Evolutionary conservation across 805 yeast species (phyloP), one percentile per base, ranked within the genome.

Genomic region (Tetrapisispora namnaoensis): DNA sequence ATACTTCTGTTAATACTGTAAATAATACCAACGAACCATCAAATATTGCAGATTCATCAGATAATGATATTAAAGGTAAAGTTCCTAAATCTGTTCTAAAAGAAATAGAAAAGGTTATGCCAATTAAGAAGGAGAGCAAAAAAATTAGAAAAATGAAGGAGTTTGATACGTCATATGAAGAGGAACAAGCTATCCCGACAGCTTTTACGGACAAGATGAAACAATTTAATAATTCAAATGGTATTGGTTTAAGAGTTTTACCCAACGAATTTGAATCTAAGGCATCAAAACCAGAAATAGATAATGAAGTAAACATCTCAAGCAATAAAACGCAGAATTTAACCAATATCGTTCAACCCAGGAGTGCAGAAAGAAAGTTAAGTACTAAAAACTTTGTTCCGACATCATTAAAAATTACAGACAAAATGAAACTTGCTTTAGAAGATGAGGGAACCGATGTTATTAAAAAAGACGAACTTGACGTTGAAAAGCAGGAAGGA

Each of bases 131-230:
- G 27, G 35, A 40, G 14, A 40, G 35, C 43, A 40, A 40, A 27
- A 40, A 40, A 17, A 24, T 24, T 16, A 40, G 35, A n/a, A 40
- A 24, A 14, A 40, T 27, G 34, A 28, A 42, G 10, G 44, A 42
- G 11, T 18, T 28, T 17, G 37, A 42, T 28, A 42, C 47, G 22
- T 42, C 51, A 4, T 44, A 44, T 38, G 44, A 49, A 32, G 36
- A 30, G 41, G 41, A 38, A 21, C 41, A 38, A 20, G 41, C 41
- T 8, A 21, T n/a, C 4, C 41, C 41, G 21, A 10, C 41, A n/a
- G 47, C 47, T 16, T 57, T 57, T 36, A 46, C 56, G n/a, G 58
- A 55, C 16, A 57, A 55, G 44, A 50, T 57, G 21, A 53, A 49
- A 34, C 49, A 41, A 3, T 57, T 57, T 43, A 52, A 56, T 35